Evolutionary conservation across 1,284 basidiomycete genomes (phyloP).

Genomic region (Earliella scabrosa): DNA sequence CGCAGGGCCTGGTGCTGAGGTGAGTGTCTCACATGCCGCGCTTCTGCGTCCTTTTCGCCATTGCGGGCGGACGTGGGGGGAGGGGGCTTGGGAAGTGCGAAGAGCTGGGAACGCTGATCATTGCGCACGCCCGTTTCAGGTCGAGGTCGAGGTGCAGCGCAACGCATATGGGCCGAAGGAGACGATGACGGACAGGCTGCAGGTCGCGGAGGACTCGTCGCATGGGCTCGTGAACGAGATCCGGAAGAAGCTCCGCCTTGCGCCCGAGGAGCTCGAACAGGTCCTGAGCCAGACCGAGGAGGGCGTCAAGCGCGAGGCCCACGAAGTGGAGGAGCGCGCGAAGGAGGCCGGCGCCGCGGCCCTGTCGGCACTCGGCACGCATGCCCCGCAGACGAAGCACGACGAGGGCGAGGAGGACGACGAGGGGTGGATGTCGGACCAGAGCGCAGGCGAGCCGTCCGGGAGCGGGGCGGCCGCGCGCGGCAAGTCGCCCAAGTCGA

Average conservation of each 20-base stretch:
- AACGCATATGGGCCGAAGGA: slow-evolving; percentile 43
- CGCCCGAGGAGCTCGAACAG: slow-evolving; percentile 37
- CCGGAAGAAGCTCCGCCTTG: slow-evolving; percentile 32
- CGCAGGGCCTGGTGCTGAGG: slow-evolving; percentile 64
- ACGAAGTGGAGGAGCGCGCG: slow-evolving; percentile 22
- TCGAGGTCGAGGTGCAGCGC: slow-evolving; percentile 64
- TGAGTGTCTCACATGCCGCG: slow-evolving; percentile 43
- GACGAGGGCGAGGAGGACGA: slow-evolving; percentile 40
- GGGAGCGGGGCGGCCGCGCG: slow-evolving; percentile 1
- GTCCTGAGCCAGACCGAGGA: slow-evolving; percentile 38
- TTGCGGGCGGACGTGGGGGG: too few species aligned
- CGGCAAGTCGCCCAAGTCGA: slow-evolving; percentile 27
- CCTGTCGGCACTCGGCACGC: slow-evolving; percentile 19
- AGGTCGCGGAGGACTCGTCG: slow-evolving; percentile 29
- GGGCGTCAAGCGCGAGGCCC: slow-evolving; percentile 19
- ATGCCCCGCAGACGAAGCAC: slow-evolving; percentile 6
- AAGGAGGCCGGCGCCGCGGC: slow-evolving; percentile 28
- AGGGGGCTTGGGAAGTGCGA: too few species aligned
- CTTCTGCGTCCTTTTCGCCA: too few species aligned
- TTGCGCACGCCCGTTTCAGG: slow-evolving; percentile 37
- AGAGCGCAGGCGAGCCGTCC: slow-evolving; percentile 30
- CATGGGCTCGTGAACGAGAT: slow-evolving; percentile 34
- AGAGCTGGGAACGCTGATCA: slow-evolving; percentile 6
- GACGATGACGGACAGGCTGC: slow-evolving; percentile 28
- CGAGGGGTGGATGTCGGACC: slow-evolving; percentile 54